These are phyloP conservation scores for Angophora floribunda DNA, from an alignment of 345 rosid genomes.

Conservation along the genomic window DNA sequence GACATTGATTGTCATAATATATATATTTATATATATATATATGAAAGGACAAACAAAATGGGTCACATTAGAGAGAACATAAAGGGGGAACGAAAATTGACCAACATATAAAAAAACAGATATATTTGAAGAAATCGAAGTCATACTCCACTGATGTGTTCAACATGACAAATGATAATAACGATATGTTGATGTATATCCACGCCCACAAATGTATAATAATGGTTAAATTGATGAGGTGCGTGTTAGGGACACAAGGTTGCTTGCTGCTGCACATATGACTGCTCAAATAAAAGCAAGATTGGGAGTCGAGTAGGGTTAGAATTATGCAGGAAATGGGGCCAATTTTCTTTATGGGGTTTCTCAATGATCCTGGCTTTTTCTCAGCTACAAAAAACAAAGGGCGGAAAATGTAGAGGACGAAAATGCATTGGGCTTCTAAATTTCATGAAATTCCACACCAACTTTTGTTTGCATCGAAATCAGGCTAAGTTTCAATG, in stretches of 20 bases:
- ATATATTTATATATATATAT: neutral
- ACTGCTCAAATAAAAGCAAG: neutral
- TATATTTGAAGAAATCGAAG: neutral
- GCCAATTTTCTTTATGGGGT: neutral
- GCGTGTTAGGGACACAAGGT: neutral
- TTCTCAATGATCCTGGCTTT: neutral
- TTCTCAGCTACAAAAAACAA: neutral
- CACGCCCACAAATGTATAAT: neutral
- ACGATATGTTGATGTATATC: accelerated
- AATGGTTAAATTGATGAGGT: neutral
- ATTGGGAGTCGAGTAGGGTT: neutral
- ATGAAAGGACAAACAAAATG: accelerated
- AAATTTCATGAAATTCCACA: neutral
- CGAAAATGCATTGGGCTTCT: neutral
- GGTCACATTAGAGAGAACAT: neutral
- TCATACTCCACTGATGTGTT: too few species aligned
- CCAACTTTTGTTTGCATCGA: neutral
- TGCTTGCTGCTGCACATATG: neutral
- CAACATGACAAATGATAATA: neutral
- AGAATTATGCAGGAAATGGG: neutral
- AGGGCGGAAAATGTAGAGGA: neutral
- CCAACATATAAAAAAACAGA: neutral
- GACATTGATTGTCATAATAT: neutral
- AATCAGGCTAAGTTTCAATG: neutral
- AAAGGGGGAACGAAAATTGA: neutral